phyloP scores from a whole-genome alignment of 2,329 filamentous ascomycete species.

The Colletotrichum cuscutae region DNA sequence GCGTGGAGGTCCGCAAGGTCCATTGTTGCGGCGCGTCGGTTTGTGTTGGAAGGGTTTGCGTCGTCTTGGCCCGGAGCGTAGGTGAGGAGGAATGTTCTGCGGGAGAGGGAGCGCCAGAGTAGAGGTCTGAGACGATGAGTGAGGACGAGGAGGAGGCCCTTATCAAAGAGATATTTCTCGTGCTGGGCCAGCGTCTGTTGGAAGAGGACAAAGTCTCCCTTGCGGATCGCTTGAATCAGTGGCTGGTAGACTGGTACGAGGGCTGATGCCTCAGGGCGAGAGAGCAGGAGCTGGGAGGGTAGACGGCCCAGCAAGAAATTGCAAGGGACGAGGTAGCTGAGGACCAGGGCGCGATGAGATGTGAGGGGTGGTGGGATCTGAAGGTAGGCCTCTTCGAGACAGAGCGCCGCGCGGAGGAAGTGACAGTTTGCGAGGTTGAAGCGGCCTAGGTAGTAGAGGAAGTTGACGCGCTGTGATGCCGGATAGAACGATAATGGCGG shows the following conservation, averaged over 20 bases:
- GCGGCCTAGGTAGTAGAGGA: constrained; percentile 92
- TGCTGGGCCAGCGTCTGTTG: constrained; percentile 73
- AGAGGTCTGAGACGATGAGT: constrained; percentile 82
- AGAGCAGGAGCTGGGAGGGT: constrained; percentile 73
- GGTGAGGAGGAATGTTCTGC: constrained; percentile 81
- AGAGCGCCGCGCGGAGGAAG: constrained; percentile 80
- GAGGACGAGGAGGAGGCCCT: constrained; percentile 80
- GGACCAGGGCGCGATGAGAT: constrained; percentile 80
- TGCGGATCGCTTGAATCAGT: constrained; percentile 76
- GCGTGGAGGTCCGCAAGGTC: constrained; percentile 75
- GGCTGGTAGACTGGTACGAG: constrained; percentile 76
- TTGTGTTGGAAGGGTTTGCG: constrained; percentile 41
- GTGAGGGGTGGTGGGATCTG: constrained; percentile 71
- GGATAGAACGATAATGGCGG: constrained; percentile 86
- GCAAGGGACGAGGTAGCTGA: constrained; percentile 83
- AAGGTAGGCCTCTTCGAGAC: constrained; percentile 82
- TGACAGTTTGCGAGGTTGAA: constrained; percentile 89
- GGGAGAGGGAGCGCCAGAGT: constrained; percentile 84
- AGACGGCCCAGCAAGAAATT: constrained; percentile 89
- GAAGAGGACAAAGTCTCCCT: constrained; percentile 80
- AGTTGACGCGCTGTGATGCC: constrained; percentile 87
- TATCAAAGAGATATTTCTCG: constrained; percentile 79
- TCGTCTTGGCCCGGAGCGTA: constrained; percentile 73
- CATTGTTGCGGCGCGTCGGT: constrained; percentile 76
- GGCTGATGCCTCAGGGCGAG: constrained; percentile 74